Base-by-base conservation (phyloP, 176 grass and related monocot genomes). In the Carex myosuroides region DNA sequence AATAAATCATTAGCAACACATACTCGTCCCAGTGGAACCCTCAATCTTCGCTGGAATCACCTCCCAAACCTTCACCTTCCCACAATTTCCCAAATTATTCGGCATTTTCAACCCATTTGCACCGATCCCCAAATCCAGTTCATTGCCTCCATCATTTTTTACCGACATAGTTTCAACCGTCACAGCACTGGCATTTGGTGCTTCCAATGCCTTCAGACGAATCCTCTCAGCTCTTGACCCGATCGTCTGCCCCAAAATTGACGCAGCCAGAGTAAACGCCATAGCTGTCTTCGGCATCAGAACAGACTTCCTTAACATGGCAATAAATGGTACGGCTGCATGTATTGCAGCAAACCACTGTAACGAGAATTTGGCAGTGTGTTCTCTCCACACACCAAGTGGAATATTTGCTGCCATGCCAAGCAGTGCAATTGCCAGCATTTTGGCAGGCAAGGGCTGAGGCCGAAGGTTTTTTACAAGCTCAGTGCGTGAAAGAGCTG, bases 291-390 rank as follows among this genome's bases (percentile, higher is more conserved):
- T 99, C 11, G 96, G 96, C 96, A 99, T 99, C 80, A 89, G 54
- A 13, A 94, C 89, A 39, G 88, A 95, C 78, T 99, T 99, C 90
- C 96, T 92, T 26, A 99, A 79, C 96, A 99, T 99, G 60, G 80
- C 91, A 17, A 99, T 89, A 86, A 95, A 92, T 1, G 96, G 96
- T 61, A 99, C 93, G 9, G 93, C 96, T 0, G 91, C 93, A 37
- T 99, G 96, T 26, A 99, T 80, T 11, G 91, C 96, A 65, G 89
- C 91, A 63, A 99, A 95, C 96, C 96, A 95, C 42, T 99, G 91
- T 1, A 92, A 86, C 2, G 96, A 99, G 57, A 99, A 99, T 81
- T 99, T 99, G 83, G 91, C 83, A 4, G 91, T 93, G 85, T 99
- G 96, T 84, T 93, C 96, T 44, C 96, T 83, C 96, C 96, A 99